A percentile compares a stretch with the other conserved stretches of the same genome.
Evolutionary conservation across 306 rosid genomes (phyloP).

Genomic region (Fragaria iinumae): DNA sequence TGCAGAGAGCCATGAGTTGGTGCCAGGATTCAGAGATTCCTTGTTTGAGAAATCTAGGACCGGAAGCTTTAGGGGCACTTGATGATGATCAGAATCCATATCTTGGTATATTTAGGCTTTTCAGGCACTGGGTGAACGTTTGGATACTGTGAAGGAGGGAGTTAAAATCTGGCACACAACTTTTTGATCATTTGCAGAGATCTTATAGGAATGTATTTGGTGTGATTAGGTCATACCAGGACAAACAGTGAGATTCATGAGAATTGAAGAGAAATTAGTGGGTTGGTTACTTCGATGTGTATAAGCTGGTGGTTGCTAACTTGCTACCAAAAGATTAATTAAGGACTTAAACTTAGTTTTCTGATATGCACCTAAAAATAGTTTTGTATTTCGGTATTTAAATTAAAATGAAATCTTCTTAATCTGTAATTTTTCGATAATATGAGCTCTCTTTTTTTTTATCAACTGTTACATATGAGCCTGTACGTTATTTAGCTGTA

Average conservation of each 20-base stretch:
- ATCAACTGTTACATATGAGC: too few relatives aligned
- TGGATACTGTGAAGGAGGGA: not conserved
- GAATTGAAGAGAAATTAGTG: too few relatives aligned
- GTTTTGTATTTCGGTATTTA: too few relatives aligned
- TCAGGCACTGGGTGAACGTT: not conserved
- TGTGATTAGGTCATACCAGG: not conserved
- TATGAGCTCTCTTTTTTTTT: too few relatives aligned
- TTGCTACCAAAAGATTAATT: too few relatives aligned
- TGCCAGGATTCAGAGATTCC: constrained; percentile 26
- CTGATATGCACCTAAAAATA: too few relatives aligned
- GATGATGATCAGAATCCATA: constrained; percentile 32
- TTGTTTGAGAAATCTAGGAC: constrained; percentile 34
- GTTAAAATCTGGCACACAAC: not conserved
- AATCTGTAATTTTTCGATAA: too few relatives aligned
- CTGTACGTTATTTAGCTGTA: too few relatives aligned
- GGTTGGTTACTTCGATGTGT: too few relatives aligned
- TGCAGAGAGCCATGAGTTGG: constrained; percentile 26
- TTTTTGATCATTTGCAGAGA: not conserved
- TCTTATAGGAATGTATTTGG: not conserved
- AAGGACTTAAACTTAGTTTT: too few relatives aligned
- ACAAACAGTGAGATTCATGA: not conserved
- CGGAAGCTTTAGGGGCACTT: constrained; percentile 29
- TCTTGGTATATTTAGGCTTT: not conserved
- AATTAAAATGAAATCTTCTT: too few relatives aligned
- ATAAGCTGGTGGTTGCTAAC: too few relatives aligned